Evolutionary conservation across 106 monocot genomes (phyloP), one percentile per base, ranked within the genome.

Genomic region (Allium cepa): DNA sequence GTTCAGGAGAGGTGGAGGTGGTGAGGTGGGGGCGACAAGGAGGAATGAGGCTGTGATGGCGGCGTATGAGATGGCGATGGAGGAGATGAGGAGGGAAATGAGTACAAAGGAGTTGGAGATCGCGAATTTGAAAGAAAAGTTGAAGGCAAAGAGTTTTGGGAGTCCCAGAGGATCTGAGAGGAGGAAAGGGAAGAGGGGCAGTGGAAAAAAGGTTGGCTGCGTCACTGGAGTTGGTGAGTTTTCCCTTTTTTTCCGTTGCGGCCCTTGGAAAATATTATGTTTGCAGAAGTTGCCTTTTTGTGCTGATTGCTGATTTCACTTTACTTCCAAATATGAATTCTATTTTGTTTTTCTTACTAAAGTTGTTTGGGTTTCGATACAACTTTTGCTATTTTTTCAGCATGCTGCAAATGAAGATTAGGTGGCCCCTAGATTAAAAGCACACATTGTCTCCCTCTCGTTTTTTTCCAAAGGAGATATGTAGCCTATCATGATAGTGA

Each of bases 31-130:
- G 49, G 56, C 13, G 56, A 50, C 13, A 47, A 49, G 62, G 61
- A 10, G 56, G 48, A 73, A 86, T 36, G 69, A 83, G 36, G 69
- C 72, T 16, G 94, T 92, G 47, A 82, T 79, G 49, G 92, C 87
- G 62, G 81, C 84, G 26, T 97, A 97, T 73, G 96, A 92, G 79
- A 92, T 82, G 52, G 92, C 96, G 50, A 68, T 97, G 12, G 80
- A 83, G 47, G 96, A 97, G 51, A 71, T 92, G 74, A 82, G 70
- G 47, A 74, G 72, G 71, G 82, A 89, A 62, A 60, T 97, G 14
- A 89, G 77, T 78, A 73, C 77, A 36, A 86, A 81, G 76, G 86
- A 92, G 46, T 79, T 78, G 49, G 92, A 92, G 72, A 56, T 88
- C 3, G 86, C 80, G 70, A 77, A 49, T 47, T 74, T 97, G 49